phyloP scores from a whole-genome alignment of 1,284 basidiomycete species.

The Fistulinella cinereoalba region DNA sequence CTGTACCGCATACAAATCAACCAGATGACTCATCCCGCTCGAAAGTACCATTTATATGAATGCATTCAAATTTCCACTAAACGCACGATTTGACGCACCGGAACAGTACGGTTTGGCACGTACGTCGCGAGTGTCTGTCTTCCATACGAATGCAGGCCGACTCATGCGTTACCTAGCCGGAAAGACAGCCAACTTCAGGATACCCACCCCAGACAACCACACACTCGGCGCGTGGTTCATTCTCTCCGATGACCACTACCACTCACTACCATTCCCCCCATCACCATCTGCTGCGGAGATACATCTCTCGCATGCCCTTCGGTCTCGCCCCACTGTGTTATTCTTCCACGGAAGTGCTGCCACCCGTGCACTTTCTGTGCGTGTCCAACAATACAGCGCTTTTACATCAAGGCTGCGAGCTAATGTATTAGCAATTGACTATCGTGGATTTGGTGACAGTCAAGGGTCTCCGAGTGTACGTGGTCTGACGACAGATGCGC shows the following conservation, averaged over 20 bases:
- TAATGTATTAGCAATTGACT: conserved; percentile 86
- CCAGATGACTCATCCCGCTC: conserved; percentile 10
- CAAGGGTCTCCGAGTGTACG: conserved; percentile 72
- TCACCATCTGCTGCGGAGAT: conserved; percentile 33
- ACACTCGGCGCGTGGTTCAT: conserved; percentile 89
- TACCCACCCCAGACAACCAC: conserved; percentile 75
- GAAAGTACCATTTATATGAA: conserved; percentile 64
- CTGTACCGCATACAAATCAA: conserved; percentile 1
- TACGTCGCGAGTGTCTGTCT: conserved; percentile 39
- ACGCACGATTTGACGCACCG: conserved; percentile 61
- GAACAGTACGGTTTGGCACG: conserved; percentile 81
- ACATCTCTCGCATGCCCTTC: conserved; percentile 47
- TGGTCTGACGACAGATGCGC: conserved; percentile 76
- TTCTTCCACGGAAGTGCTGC: conserved; percentile 91
- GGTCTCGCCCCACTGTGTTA: conserved; percentile 68
- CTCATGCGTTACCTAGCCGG: conserved; percentile 49
- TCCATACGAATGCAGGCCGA: background rate
- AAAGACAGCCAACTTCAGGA: conserved; percentile 72
- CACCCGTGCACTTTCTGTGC: conserved; percentile 65
- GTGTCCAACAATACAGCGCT: conserved; percentile 60
- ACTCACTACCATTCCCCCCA: conserved; percentile 39
- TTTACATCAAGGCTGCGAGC: conserved; percentile 62
- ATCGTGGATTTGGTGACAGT: conserved; percentile 92
- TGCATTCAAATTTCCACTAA: conserved; percentile 60
- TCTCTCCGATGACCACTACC: conserved; percentile 69